A percentile compares a stretch with the other conserved stretches of the same genome.
phyloP scores from a whole-genome alignment of 2,329 filamentous ascomycete species.

The Penicillium fuscoglaucum region DNA sequence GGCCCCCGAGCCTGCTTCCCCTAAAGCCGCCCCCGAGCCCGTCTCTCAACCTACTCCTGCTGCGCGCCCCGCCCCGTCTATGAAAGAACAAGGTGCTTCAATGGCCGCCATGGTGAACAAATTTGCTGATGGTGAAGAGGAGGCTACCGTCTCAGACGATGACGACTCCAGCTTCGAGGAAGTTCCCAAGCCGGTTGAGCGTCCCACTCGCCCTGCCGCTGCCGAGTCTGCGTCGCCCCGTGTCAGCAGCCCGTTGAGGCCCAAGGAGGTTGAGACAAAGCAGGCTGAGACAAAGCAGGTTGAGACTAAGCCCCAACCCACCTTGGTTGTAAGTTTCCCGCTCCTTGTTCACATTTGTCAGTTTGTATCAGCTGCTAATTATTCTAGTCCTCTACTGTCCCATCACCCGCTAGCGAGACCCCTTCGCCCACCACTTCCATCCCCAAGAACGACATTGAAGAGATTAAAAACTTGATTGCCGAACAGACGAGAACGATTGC shows the following conservation, averaged over 20 bases:
- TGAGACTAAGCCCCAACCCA: slow-evolving; percentile 26
- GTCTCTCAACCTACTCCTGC: slow-evolving; percentile 36
- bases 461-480: slow-evolving; percentile 77
- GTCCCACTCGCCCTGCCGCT: slow-evolving; percentile 44
- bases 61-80: slow-evolving; percentile 61
- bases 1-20: slow-evolving; percentile 36
- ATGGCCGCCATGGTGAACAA: slow-evolving; percentile 83
- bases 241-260: slow-evolving; percentile 35
- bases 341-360: not conserved
- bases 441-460: slow-evolving; percentile 62
- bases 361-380: slow-evolving; percentile 5
- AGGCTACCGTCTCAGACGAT: slow-evolving; percentile 56
- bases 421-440: slow-evolving; percentile 45
- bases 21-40: slow-evolving; percentile 30
- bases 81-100: slow-evolving; percentile 83
- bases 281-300: slow-evolving; percentile 4
- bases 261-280: slow-evolving; percentile 27
- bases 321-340: slow-evolving; percentile 23
- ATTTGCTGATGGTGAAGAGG: slow-evolving; percentile 75
- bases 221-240: slow-evolving; percentile 27
- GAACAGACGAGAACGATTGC: slow-evolving; percentile 75
- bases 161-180: slow-evolving; percentile 86
- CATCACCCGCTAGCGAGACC: slow-evolving; percentile 25
- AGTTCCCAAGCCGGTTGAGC: slow-evolving; percentile 71
- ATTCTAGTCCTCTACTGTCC: slow-evolving; percentile 34